phyloP scores from a whole-genome alignment of 1,284 basidiomycete species.

The Sphaerobolus stellatus region DNA sequence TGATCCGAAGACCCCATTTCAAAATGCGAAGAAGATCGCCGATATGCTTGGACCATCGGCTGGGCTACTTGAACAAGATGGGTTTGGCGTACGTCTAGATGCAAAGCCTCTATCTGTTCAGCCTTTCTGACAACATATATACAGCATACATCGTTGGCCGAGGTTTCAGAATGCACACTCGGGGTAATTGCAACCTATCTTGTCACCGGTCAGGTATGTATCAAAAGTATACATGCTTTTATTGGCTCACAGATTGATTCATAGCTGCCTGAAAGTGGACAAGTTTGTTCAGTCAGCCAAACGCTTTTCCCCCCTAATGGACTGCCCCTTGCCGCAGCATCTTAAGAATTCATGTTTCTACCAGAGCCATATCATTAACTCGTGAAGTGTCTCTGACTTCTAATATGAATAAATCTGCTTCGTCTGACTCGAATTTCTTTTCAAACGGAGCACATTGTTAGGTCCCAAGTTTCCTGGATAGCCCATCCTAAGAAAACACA shows the following conservation, averaged over 20 bases:
- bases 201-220: neutral
- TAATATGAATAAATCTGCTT: no score
- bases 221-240: neutral
- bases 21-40: slow-evolving; percentile 17
- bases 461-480: no score
- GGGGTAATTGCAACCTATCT: neutral
- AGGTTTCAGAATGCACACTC: neutral
- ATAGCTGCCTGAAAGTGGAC: neutral
- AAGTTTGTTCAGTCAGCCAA: neutral
- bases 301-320: neutral
- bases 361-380: no score
- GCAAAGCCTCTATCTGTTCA: no score
- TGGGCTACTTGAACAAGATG: slow-evolving; percentile 19
- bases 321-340: no score
- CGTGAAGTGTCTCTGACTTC: no score
- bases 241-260: neutral
- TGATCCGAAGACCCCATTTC: slow-evolving; percentile 21
- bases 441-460: no score
- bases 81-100: slow-evolving; percentile 21
- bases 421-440: no score
- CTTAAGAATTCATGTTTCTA: no score
- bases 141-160: neutral
- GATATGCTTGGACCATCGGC: slow-evolving; percentile 17
- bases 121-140: no score
- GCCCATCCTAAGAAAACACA: no score